Evolutionary conservation across 176 grass and related monocot genomes (phyloP).

Genomic region (Musa troglodytarum): DNA sequence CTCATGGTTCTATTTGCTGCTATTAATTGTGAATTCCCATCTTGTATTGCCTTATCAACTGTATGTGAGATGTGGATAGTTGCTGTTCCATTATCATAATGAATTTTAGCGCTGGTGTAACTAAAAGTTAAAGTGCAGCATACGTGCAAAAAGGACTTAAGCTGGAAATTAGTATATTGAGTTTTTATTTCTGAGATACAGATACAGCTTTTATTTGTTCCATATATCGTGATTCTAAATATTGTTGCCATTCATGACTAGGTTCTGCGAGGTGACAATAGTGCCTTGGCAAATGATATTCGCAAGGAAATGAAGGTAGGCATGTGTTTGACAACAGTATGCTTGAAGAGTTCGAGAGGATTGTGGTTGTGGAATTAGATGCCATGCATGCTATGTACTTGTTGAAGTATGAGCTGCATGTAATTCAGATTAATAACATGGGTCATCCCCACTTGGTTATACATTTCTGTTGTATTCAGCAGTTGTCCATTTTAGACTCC

Average conservation of each 20-base stretch:
- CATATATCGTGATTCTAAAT: background rate
- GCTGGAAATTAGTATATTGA: background rate
- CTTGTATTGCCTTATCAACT: background rate
- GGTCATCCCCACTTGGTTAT: background rate
- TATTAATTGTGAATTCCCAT: background rate
- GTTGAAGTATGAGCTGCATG: background rate
- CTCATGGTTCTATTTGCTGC: background rate
- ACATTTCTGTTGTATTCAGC: background rate
- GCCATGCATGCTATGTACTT: background rate
- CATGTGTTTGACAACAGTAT: background rate
- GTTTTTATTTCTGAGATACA: background rate
- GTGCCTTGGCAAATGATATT: slow-evolving; percentile 87
- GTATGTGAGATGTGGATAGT: background rate
- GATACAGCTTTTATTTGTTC: background rate
- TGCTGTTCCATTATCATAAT: background rate
- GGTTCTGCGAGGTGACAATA: slow-evolving; percentile 94
- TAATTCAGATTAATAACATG: background rate
- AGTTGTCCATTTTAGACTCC: background rate
- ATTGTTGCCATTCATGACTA: slow-evolving; percentile 18
- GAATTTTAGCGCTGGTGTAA: too few relatives aligned
- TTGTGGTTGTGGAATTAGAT: background rate
- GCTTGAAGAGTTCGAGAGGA: background rate
- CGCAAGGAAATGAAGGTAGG: slow-evolving; percentile 96
- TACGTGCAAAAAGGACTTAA: background rate
- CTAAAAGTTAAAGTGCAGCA: too few relatives aligned